Percentiles rank a stretch among this genome's conserved stretches.
Evolutionary conservation across 1,284 basidiomycete species (phyloP).

Genomic region (Boletus holoroseus): DNA sequence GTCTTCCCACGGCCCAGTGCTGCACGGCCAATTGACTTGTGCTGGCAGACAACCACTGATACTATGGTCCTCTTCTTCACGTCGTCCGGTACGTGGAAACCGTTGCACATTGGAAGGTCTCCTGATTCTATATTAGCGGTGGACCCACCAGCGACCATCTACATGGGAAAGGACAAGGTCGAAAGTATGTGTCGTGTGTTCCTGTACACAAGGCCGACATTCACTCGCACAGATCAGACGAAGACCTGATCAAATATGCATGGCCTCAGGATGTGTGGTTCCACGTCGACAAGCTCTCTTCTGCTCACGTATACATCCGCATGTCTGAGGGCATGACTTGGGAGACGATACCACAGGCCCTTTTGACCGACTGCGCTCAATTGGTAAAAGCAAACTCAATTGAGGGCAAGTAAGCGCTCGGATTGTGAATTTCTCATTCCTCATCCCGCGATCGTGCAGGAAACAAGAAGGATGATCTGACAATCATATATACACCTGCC

Average conservation of each 20-base stretch:
- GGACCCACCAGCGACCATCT: slow-evolving; percentile 69
- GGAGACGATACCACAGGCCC: slow-evolving; percentile 78
- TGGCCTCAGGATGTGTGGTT: slow-evolving; percentile 80
- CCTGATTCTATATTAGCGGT: slow-evolving; percentile 35
- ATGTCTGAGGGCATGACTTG: slow-evolving; percentile 77
- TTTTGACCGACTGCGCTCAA: slow-evolving; percentile 86
- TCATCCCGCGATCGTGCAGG: slow-evolving; percentile 44
- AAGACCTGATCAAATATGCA: slow-evolving; percentile 90
- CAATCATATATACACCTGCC: slow-evolving; percentile 91
- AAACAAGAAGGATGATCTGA: slow-evolving; percentile 93
- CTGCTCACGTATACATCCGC: slow-evolving; percentile 91
- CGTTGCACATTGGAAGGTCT: neutral
- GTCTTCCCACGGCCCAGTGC: slow-evolving; percentile 14
- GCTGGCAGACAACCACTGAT: neutral
- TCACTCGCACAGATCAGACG: slow-evolving; percentile 53
- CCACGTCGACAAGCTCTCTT: slow-evolving; percentile 87
- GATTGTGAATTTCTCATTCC: neutral
- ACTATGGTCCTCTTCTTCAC: slow-evolving; percentile 69
- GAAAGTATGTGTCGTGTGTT: slow-evolving; percentile 65
- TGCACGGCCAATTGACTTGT: neutral
- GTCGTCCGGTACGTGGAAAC: slow-evolving; percentile 45
- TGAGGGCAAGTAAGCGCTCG: slow-evolving; percentile 58
- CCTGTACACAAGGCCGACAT: slow-evolving; percentile 6
- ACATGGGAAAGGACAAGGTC: slow-evolving; percentile 96
- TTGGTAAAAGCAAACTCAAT: slow-evolving; percentile 98